Conservation (phyloP, 345 rosid genomes). For the Durio zibethinus region DNA sequence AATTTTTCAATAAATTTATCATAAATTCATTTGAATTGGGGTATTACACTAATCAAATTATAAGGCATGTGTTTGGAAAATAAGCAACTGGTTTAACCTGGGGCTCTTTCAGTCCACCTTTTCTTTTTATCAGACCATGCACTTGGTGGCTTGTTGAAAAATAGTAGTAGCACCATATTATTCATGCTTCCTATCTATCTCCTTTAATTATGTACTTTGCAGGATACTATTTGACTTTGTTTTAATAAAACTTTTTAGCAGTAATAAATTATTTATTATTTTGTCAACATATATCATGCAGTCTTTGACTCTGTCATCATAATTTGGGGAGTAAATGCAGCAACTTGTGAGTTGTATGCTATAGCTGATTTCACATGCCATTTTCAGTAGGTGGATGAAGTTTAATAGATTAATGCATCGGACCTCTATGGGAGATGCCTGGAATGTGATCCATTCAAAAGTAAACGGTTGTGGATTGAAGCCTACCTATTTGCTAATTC, state of each 20-base stretch:
- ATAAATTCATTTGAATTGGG: no score
- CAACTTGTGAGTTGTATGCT: background rate
- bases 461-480: conserved; percentile 1
- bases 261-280: background rate
- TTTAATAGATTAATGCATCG: background rate
- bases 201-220: background rate
- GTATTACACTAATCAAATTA: no score
- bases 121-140: no score
- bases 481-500: background rate
- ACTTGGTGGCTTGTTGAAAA: no score
- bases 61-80: no score
- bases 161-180: no score
- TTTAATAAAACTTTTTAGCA: background rate
- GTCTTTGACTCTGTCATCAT: background rate
- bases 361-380: background rate
- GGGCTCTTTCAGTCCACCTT: no score
- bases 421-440: background rate
- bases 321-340: background rate
- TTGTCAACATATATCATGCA: background rate
- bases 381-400: background rate
- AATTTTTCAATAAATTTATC: no score
- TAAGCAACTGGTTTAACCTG: no score
- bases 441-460: background rate
- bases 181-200: no score
- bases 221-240: background rate